Evolutionary conservation across 441 rosid species (phyloP).

Genomic region (Eutrema salsugineum): DNA sequence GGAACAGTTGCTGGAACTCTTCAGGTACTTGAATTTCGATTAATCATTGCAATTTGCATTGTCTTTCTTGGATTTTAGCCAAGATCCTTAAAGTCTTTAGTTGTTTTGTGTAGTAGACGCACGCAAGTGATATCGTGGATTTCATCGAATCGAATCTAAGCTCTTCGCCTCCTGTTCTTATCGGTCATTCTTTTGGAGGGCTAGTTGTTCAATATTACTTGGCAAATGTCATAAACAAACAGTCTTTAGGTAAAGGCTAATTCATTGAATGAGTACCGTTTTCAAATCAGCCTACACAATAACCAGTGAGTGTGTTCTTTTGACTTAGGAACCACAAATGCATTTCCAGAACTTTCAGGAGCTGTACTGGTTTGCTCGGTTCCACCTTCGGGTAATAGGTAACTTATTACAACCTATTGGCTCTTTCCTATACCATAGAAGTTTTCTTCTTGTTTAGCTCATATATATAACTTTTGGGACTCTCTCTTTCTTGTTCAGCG

Average conservation of each 20-base stretch:
- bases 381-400: constrained; percentile 94
- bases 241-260: constrained; percentile 35
- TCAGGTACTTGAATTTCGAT: constrained; percentile 41
- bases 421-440: neutral
- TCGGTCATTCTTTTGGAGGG: constrained; percentile 95
- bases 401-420: constrained; percentile 6
- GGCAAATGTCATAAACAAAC: constrained; percentile 44
- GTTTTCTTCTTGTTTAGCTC: neutral
- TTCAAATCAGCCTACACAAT: neutral
- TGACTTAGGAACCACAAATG: constrained; percentile 34
- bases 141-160: constrained; percentile 55
- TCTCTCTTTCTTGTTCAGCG: constrained; percentile 44
- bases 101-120: constrained; percentile 63
- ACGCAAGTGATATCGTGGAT: constrained; percentile 78
- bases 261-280: neutral
- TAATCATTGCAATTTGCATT: neutral
- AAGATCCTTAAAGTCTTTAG: neutral
- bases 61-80: neutral
- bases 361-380: constrained; percentile 84
- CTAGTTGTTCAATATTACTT: constrained; percentile 74
- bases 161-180: constrained; percentile 56
- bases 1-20: constrained; percentile 74
- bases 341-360: constrained; percentile 62
- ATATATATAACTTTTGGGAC: constrained; percentile 8
- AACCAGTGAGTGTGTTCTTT: neutral